Percentiles rank a stretch among this genome's conserved stretches.
phyloP scores from a whole-genome alignment of 805 yeast genomes.

The Wickerhamomyces chaumierensis region DNA sequence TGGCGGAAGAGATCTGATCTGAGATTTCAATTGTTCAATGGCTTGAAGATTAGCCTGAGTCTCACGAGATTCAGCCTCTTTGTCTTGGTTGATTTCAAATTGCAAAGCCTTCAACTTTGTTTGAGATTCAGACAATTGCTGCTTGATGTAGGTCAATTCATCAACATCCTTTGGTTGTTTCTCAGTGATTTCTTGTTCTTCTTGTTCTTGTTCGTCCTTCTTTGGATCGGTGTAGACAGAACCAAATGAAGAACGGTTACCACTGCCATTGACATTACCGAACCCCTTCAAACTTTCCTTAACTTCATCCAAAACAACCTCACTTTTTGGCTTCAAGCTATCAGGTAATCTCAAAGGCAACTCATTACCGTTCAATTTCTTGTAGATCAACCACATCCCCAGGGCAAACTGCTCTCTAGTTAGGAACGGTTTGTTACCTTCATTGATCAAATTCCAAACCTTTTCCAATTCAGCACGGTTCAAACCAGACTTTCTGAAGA shows the following conservation, averaged over 20 bases:
- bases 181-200: conserved; percentile 8
- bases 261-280: conserved; percentile 2
- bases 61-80: neutral
- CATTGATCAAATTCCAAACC: conserved; percentile 86
- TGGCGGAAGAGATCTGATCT: conserved; percentile 38
- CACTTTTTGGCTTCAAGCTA: conserved; percentile 81
- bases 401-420: conserved; percentile 88
- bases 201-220: conserved; percentile 39
- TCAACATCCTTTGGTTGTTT: neutral
- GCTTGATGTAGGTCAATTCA: conserved; percentile 42
- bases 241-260: neutral
- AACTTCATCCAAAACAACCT: conserved; percentile 59
- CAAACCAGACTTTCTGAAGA: conserved; percentile 87
- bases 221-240: conserved; percentile 3
- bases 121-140: conserved; percentile 59
- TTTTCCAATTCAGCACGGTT: conserved; percentile 75
- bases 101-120: conserved; percentile 62
- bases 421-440: conserved; percentile 70
- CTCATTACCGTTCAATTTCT: conserved; percentile 81
- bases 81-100: conserved; percentile 19
- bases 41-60: conserved; percentile 34
- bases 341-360: conserved; percentile 78
- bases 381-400: conserved; percentile 93
- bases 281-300: conserved; percentile 35
- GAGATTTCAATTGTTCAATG: conserved; percentile 53